These are phyloP conservation scores for Fusarium buharicum DNA, from an alignment of 2,329 filamentous ascomycete species.

Conservation along the genomic window DNA sequence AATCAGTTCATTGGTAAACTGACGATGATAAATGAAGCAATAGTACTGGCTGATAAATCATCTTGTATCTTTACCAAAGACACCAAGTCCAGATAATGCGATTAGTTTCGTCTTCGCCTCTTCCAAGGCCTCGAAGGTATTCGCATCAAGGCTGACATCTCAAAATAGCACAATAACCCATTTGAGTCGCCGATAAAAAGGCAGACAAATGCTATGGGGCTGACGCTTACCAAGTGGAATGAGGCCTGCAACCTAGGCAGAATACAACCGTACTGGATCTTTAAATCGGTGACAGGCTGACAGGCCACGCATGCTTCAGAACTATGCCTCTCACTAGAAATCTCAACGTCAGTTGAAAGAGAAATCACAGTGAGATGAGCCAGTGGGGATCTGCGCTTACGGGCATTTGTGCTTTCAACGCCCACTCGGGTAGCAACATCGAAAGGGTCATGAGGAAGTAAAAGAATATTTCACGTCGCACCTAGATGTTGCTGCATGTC, in stretches of 20 bases:
- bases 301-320: not conserved
- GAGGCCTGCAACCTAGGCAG: slow-evolving; percentile 17
- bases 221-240: slow-evolving; percentile 2
- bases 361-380: slow-evolving; percentile 23
- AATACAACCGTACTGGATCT: slow-evolving; percentile 9
- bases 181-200: not conserved
- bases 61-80: slow-evolving; percentile 4
- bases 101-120: not conserved
- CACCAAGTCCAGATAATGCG: not conserved
- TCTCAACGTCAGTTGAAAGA: not conserved
- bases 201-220: not conserved
- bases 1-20: slow-evolving; percentile 30
- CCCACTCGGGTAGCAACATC: slow-evolving; percentile 15
- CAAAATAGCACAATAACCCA: not conserved
- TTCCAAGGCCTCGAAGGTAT: not conserved
- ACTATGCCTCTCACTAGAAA: not conserved
- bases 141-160: not conserved
- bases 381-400: slow-evolving; percentile 33
- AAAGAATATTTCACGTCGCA: slow-evolving; percentile 17
- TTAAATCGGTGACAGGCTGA: not conserved
- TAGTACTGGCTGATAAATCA: not conserved
- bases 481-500: slow-evolving; percentile 8
- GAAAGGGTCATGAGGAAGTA: slow-evolving; percentile 32
- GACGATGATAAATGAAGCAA: slow-evolving; percentile 27
- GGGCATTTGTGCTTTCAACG: slow-evolving; percentile 7